Conservation (phyloP, 192 early-diverging fungal species). For the Gryganskiella cystojenkinii region DNA sequence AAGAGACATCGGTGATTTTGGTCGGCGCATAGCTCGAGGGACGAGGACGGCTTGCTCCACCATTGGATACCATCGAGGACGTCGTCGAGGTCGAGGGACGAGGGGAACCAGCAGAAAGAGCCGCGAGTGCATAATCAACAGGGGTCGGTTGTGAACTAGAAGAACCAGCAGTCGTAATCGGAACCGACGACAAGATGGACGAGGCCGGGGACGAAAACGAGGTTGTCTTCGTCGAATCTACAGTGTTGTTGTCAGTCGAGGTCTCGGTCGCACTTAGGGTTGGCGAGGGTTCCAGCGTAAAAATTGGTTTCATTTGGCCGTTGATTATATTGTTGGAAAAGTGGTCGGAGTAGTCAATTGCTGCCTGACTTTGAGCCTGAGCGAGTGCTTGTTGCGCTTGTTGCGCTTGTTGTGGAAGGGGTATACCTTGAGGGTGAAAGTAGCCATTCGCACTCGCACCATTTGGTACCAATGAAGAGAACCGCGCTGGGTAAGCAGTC, state of each 20-base stretch:
- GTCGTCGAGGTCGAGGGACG: constrained; percentile 10
- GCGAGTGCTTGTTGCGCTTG: neutral
- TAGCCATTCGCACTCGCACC: neutral
- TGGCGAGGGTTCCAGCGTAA: constrained; percentile 26
- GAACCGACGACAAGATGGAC: constrained; percentile 12
- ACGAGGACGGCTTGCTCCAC: constrained; percentile 16
- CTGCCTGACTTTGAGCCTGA: neutral
- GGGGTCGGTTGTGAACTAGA: constrained; percentile 2
- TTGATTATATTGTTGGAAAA: neutral
- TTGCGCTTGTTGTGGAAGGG: constrained; percentile 1
- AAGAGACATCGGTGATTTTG: constrained; percentile 38
- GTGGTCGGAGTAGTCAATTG: neutral
- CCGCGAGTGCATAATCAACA: constrained; percentile 19
- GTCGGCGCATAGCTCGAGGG: constrained; percentile 50
- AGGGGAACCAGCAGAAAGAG: constrained; percentile 15
- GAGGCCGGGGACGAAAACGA: constrained; percentile 33
- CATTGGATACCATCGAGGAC: neutral
- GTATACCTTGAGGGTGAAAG: neutral
- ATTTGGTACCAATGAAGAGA: constrained; percentile 4
- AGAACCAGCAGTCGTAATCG: too few relatives aligned
- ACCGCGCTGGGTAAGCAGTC: neutral
- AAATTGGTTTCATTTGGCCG: neutral
- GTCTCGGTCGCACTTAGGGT: constrained; percentile 33
- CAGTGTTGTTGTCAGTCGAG: constrained; percentile 13
- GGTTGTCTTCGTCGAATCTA: constrained; percentile 7